Base-by-base conservation (phyloP, 495 filamentous ascomycete species). In the Echria macrotheca region DNA sequence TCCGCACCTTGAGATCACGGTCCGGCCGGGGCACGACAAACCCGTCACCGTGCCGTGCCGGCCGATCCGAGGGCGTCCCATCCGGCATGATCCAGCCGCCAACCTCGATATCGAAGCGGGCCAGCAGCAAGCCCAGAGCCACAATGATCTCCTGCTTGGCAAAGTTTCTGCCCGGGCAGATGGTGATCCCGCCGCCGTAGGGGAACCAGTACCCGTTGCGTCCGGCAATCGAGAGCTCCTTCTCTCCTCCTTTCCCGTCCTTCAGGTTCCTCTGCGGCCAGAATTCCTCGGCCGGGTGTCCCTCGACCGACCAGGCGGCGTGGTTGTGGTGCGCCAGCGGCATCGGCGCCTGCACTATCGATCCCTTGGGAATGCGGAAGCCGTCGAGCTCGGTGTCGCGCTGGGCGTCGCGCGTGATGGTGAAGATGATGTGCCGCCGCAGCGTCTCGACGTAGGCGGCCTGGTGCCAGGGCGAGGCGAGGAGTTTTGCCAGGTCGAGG, bases 131-230 rank as follows among this genome's bases (percentile, higher is more conserved):
- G 5, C 5, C 37, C 37, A 40, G 12, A 9, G 37, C 22, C 9
- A 8, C 37, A 19, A 40, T 40, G 18, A 40, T 40, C 15, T 40
- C 37, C 37, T 40, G 37, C 37, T 22, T 40, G 3, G 37, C 37
- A 19, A 40, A 40, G 37, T 40, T 40, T 4, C 37, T 8, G 5
- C 37, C 37, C 5, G 37, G 37, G 18, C 37, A 40, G 8, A 40
- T 40, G 15, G 15, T 22, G 9, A 40, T 19, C 15, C 37, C 37
- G 7, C 37, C 37, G 9, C 37, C 37, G 22, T 40, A 40, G 14
- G 37, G 37, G 12, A 40, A 19, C 14, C 18, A 40, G 12, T 40
- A 40, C 7, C 15, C 37, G 12, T 19, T 40, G 3, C 37, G 14
- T 4, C 12, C 4, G 19, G 9, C 18, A 3, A n/a, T 6, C 3